Conservation (phyloP, 208 protist genomes). For the Crithidia sp. region DNA sequence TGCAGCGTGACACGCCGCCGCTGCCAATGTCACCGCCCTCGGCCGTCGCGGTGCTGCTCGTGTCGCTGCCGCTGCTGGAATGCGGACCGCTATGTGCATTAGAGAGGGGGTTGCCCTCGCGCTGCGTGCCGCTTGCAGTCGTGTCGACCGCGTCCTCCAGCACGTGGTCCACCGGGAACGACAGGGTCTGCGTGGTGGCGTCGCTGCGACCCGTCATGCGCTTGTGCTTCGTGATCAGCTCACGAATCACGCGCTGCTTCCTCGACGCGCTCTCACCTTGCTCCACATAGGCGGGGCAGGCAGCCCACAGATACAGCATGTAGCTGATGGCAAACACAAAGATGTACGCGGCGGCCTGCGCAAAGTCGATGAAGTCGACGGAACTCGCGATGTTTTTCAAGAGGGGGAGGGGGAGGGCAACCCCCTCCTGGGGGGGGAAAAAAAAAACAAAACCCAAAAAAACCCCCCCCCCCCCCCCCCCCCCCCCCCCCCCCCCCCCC, state of each 20-base stretch:
- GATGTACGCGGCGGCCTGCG: constrained; percentile 65
- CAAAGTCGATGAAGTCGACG: constrained; percentile 62
- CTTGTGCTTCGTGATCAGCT: constrained; percentile 59
- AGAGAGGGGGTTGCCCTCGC: constrained; percentile 10
- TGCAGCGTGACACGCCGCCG: neutral
- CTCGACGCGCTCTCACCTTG: constrained; percentile 51
- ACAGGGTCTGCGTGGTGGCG: constrained; percentile 68
- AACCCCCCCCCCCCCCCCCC: no score
- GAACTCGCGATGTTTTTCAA: constrained; percentile 62
- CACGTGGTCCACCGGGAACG: constrained; percentile 11
- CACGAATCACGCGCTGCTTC: constrained; percentile 57
- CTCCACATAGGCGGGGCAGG: constrained; percentile 61
- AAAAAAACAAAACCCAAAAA: no score
- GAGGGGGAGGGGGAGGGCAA: no score
- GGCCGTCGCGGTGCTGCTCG: constrained; percentile 5
- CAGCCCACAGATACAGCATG: constrained; percentile 58
- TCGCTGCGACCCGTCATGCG: constrained; percentile 44
- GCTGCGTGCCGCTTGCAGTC: neutral
- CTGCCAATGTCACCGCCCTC: constrained; percentile 8
- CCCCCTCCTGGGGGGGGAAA: no score
- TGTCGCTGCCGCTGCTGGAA: neutral
- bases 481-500: no score
- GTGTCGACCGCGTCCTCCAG: neutral
- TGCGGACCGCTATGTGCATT: neutral
- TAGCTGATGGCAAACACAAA: constrained; percentile 75